Evolutionary conservation across 1,139 yeast species (phyloP), one percentile per base, ranked within the genome.

Genomic region (Debaryomyces nepalensis): DNA sequence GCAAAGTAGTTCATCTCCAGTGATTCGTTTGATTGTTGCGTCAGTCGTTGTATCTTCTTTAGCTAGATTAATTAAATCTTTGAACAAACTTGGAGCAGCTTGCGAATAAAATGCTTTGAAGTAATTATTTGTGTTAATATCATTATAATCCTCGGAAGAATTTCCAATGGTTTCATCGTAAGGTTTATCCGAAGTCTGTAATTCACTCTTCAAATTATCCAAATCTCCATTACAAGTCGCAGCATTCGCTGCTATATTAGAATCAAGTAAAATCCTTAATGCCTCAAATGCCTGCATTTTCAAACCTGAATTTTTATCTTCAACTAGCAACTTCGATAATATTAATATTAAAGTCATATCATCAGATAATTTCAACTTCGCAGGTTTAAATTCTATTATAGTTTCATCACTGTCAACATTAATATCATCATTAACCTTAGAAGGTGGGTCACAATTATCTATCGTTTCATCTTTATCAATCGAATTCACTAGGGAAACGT

Each of bases 281-380:
- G 97, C 96, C 63, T 90, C 97, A 47, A 80, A 81, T 1, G 93
- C 87, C 59, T 90, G 97, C 4, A 85, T 79, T 57, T 87, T 84
- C 39, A 90, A 65, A 0, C 96, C 96, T 5, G 84, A 76, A 50
- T 84, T 82, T 26, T 73, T 68, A 47, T 87, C 96, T 19, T 75
- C 72, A 3, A 84, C 64, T 19, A 91, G 63, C 22, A 90, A 72
- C 35, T 80, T 75, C 1, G 87, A 75, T 34, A 91, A 64, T 5
- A 85, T 77, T 10, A 73, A 63, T 27, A 87, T 66, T 39, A 88
- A 63, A 0, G 86, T 75, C 79, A 83, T 79, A 54, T 84, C 88
- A 49, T 74, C 76, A 5, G 78, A 73, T 30, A 75, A 62, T 37
- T 61, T 65, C 26, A 70, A 54, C 20, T 64, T 67, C 22, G 67